phyloP scores from a whole-genome alignment of 108 stramenopile species.

The Seminavis robusta region DNA sequence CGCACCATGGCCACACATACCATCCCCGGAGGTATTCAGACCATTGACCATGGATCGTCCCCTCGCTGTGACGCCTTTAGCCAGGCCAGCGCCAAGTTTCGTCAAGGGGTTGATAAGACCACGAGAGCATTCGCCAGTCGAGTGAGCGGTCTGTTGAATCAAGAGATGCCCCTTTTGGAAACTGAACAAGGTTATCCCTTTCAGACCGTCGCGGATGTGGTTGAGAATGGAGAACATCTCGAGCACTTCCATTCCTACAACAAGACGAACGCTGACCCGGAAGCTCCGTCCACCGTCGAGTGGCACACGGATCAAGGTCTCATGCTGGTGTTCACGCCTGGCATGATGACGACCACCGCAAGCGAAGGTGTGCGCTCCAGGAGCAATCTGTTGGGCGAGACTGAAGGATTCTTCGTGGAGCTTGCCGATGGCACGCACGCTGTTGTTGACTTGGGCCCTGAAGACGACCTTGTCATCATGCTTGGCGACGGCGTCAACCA shows the following conservation, averaged over 20 bases:
- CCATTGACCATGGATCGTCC: background rate
- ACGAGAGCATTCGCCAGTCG: constrained; percentile 19
- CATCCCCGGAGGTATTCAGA: constrained; percentile 1
- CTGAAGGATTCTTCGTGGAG: constrained; percentile 34
- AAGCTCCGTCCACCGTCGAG: constrained; percentile 44
- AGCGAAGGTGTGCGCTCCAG: background rate
- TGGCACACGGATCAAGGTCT: constrained; percentile 57
- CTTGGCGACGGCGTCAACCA: constrained; percentile 85
- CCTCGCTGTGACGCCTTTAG: constrained; percentile 19
- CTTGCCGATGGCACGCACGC: constrained; percentile 35
- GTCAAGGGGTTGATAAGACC: constrained; percentile 9
- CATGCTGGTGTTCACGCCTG: constrained; percentile 12
- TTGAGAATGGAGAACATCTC: constrained; percentile 62
- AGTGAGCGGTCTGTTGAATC: constrained; percentile 8
- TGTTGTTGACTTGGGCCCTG: constrained; percentile 44
- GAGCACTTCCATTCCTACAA: constrained; percentile 87
- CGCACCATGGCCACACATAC: constrained; percentile 27
- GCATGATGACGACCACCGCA: constrained; percentile 1
- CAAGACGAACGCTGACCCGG: constrained; percentile 1
- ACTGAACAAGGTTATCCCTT: constrained; percentile 3
- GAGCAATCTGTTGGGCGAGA: background rate
- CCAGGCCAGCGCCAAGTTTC: constrained; percentile 11
- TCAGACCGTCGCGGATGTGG: constrained; percentile 38
- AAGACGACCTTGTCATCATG: constrained; percentile 70
- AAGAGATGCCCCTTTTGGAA: constrained; percentile 38